Conservation (phyloP, 345 rosid species). For the Eucalyptus tenuipes region DNA sequence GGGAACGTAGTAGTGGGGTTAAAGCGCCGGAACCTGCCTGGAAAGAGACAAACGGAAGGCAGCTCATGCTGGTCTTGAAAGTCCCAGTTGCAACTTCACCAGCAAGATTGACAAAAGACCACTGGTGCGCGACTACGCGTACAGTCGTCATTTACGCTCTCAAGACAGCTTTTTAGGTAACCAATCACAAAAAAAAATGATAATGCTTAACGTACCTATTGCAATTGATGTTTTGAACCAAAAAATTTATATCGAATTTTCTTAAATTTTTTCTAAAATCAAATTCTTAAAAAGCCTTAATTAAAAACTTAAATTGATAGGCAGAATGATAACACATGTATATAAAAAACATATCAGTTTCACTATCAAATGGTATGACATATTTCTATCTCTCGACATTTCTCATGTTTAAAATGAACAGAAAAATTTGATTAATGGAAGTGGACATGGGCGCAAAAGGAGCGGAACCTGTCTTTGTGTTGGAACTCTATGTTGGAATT, state of each 20-base stretch:
- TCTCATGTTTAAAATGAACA: not conserved
- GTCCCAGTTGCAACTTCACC: not conserved
- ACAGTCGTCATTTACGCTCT: not conserved
- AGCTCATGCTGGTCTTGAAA: not conserved
- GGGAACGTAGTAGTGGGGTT: not conserved
- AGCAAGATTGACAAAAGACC: not conserved
- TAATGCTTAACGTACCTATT: not conserved
- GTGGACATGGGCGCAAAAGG: not conserved
- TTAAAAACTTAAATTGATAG: not conserved
- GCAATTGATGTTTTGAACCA: not conserved
- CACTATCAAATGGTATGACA: not conserved
- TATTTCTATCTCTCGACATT: not conserved
- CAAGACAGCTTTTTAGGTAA: not conserved
- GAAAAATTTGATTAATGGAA: not conserved
- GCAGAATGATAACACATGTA: not conserved
- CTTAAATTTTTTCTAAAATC: not conserved
- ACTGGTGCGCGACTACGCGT: not conserved
- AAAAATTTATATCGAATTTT: not conserved
- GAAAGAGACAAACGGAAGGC: not conserved
- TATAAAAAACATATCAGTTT: not conserved
- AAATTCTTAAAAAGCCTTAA: not conserved
- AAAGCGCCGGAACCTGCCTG: not conserved
- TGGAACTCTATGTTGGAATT: not conserved
- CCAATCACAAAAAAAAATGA: not conserved
- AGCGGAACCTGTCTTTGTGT: not conserved